These are phyloP conservation scores for Leccinum broughii DNA, from an alignment of 768 basidiomycete genomes.

Conservation along the genomic window DNA sequence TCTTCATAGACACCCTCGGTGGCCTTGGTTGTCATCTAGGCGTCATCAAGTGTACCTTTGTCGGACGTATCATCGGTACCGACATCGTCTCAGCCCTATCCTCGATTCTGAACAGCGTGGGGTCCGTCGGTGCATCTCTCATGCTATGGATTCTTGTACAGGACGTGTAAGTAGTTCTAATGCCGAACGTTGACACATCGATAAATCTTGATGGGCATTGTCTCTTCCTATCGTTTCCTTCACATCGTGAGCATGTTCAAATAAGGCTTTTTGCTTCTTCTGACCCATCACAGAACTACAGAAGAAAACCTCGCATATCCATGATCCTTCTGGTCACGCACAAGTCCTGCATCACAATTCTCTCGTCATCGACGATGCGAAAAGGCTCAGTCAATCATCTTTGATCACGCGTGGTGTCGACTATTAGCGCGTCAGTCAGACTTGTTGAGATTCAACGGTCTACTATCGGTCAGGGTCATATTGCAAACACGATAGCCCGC, in stretches of 20 bases:
- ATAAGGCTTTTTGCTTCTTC: not conserved
- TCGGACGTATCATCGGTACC: conserved; percentile 57
- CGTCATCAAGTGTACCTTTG: conserved; percentile 53
- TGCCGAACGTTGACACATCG: too few relatives aligned
- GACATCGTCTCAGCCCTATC: conserved; percentile 64
- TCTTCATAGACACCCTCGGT: conserved; percentile 35
- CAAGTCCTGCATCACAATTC: not conserved
- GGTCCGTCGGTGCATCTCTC: conserved; percentile 56
- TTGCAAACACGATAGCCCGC: conserved; percentile 5
- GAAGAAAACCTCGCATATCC: not conserved
- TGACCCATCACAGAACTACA: not conserved
- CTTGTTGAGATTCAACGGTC: conserved; percentile 6
- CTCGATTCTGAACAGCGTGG: conserved; percentile 54
- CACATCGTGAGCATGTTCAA: not conserved
- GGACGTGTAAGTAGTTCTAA: not conserved
- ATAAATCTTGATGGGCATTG: not conserved
- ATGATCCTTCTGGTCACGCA: not conserved
- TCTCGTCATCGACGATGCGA: conserved; percentile 6
- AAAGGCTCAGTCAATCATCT: not conserved
- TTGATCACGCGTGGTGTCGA: not conserved
- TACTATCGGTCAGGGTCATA: conserved; percentile 3
- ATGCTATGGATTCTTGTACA: conserved; percentile 58
- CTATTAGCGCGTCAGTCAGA: not conserved
- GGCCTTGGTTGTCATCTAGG: conserved; percentile 59
- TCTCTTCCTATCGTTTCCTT: too few relatives aligned